Evolutionary conservation across 2,329 filamentous ascomycete genomes (phyloP).

Genomic region (Alternaria triticina): DNA sequence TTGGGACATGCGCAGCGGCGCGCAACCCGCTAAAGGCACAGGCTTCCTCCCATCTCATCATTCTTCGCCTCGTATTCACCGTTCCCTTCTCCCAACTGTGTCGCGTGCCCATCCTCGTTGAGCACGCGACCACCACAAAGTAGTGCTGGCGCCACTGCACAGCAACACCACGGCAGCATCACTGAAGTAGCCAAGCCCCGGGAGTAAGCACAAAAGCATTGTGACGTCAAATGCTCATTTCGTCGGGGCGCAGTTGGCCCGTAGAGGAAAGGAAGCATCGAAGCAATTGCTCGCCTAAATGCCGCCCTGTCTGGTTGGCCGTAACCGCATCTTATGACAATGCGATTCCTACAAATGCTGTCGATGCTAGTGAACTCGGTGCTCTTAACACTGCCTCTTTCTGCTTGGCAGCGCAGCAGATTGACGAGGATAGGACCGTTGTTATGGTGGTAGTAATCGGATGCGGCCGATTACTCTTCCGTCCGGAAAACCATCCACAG

Average conservation of each 20-base stretch:
- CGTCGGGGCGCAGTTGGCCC: not conserved
- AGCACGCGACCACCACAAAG: not conserved
- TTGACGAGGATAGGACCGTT: not conserved
- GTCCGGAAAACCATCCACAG: not conserved
- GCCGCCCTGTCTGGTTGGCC: not conserved
- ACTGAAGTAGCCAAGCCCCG: not conserved
- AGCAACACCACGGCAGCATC: not conserved
- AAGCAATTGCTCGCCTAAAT: constrained; percentile 2
- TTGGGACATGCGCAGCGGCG: constrained; percentile 2
- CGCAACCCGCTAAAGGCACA: not conserved
- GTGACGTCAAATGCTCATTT: constrained; percentile 8
- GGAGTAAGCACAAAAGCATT: not conserved
- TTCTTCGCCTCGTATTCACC: not conserved
- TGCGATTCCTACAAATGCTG: not conserved
- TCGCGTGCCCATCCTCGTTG: not conserved
- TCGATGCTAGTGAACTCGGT: not conserved
- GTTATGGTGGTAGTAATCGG: not conserved
- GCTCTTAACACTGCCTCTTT: not conserved
- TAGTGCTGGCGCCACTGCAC: not conserved
- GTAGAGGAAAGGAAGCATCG: not conserved
- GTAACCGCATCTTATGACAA: constrained; percentile 1
- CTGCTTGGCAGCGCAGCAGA: not conserved
- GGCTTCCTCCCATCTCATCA: not conserved
- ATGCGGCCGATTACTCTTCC: not conserved
- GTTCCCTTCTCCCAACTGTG: not conserved